Evolutionary conservation across 75 land plant species (phyloP).

Genomic region (Picea glauca): DNA sequence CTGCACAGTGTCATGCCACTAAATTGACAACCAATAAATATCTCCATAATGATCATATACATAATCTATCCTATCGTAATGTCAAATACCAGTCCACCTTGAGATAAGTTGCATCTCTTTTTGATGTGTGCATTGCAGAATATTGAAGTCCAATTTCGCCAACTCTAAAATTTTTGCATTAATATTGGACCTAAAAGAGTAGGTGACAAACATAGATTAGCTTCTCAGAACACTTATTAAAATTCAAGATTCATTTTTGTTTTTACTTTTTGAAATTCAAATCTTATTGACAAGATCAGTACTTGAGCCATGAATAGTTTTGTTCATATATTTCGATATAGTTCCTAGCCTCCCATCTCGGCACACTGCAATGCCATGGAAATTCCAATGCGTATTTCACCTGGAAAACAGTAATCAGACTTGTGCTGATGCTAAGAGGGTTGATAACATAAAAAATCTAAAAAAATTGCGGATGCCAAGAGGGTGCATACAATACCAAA

Average conservation of each 20-base stretch:
- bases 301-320: neutral
- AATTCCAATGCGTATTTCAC: neutral
- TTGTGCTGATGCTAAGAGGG: no score
- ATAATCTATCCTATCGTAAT: no score
- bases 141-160: neutral
- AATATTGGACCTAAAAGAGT: neutral
- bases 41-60: no score
- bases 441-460: no score
- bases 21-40: no score
- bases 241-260: neutral
- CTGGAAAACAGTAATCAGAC: neutral
- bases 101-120: neutral
- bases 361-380: neutral
- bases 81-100: no score
- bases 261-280: neutral
- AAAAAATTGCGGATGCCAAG: no score
- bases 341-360: neutral
- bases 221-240: conserved; percentile 10
- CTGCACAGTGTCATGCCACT: no score
- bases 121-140: neutral
- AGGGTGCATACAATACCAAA: no score
- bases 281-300: neutral
- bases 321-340: neutral
- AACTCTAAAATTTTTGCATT: neutral
- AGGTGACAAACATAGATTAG: conserved; percentile 15